phyloP scores from a whole-genome alignment of 2,329 filamentous ascomycete genomes.

The Venturia carpophila region DNA sequence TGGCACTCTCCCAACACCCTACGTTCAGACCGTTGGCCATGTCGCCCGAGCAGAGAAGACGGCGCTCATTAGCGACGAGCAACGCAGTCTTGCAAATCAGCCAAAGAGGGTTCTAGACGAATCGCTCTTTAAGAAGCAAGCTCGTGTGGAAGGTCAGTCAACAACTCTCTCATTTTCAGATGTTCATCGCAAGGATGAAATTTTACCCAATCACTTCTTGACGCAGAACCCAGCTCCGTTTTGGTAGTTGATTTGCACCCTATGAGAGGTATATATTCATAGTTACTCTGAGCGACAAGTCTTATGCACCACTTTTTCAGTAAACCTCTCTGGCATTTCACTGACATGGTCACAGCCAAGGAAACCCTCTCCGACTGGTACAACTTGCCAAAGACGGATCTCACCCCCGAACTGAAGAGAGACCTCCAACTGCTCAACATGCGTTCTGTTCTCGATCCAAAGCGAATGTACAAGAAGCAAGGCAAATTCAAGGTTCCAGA shows the following conservation, averaged over 20 bases:
- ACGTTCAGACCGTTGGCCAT: neutral
- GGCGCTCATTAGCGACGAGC: conserved; percentile 24
- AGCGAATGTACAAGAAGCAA: conserved; percentile 87
- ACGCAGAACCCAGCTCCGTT: conserved; percentile 69
- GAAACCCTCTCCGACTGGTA: conserved; percentile 81
- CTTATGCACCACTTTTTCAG: conserved; percentile 17
- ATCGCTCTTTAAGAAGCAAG: conserved; percentile 38
- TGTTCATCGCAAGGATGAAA: conserved; percentile 20
- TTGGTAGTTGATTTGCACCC: conserved; percentile 66
- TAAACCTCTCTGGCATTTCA: conserved; percentile 20
- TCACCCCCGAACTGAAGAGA: conserved; percentile 78
- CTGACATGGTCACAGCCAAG: conserved; percentile 45
- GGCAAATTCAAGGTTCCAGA: conserved; percentile 64
- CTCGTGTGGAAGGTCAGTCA: conserved; percentile 16
- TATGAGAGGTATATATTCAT: conserved; percentile 62
- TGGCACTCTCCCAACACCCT: conserved; percentile 14
- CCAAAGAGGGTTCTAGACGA: conserved; percentile 48
- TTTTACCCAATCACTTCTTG: conserved; percentile 40
- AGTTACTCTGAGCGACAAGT: conserved; percentile 60
- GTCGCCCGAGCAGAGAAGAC: conserved; percentile 14
- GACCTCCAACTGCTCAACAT: conserved; percentile 86
- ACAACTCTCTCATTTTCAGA: neutral
- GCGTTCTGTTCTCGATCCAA: conserved; percentile 80
- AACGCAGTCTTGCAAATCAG: conserved; percentile 41
- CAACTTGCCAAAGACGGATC: conserved; percentile 72